Evolutionary conservation across 1,284 basidiomycete genomes (phyloP), one percentile per base, ranked within the genome.

Genomic region (Pseudozyma thailandica): DNA sequence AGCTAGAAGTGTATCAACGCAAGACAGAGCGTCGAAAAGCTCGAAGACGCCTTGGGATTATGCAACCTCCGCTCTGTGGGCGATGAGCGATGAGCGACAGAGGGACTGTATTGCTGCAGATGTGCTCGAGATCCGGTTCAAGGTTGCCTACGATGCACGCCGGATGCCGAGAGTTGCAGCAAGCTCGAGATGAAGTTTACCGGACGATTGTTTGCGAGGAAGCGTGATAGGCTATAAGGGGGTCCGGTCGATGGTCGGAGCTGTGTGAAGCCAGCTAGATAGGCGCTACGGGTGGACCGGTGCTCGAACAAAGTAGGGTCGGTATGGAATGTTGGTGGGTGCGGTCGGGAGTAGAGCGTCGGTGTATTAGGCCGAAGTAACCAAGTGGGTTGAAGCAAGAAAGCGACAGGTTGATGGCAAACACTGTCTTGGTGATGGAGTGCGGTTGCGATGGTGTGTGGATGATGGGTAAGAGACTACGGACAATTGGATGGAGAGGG

Each of bases 71-170:
- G 31, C 5, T 27, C 33, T 39, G n/a, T n/a, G n/a, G n/a, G n/a
- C n/a, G n/a, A n/a, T n/a, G n/a, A n/a, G n/a, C n/a, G n/a, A n/a
- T n/a, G 44, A n/a, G 16, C 28, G 15, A 27, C 27, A 18, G 46
- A 25, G 15, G 20, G 39, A 20, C 37, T 4, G 45, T 15, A 2
- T 27, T 16, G 25, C 18, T 41, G 21, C 30, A 30, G 46, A 21
- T 27, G n/a, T 41, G 31, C 30, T 50, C 50, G 46, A 50, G 41
- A 45, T 23, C 20, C 41, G 46, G 23, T 44, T 48, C 27, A 33
- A 20, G 16, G 26, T 35, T 18, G n/a, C 8, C 16, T 26, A 21
- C 42, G 35, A 20, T 37, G n/a, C 20, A 25, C 37, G 27, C 30
- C 43, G 42, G 26, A 21, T 31, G 46, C 42, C 50, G 50, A 41